These are phyloP conservation scores for Globisporangium solare DNA, from an alignment of 352 stramenopile genomes.

Conservation along the genomic window DNA sequence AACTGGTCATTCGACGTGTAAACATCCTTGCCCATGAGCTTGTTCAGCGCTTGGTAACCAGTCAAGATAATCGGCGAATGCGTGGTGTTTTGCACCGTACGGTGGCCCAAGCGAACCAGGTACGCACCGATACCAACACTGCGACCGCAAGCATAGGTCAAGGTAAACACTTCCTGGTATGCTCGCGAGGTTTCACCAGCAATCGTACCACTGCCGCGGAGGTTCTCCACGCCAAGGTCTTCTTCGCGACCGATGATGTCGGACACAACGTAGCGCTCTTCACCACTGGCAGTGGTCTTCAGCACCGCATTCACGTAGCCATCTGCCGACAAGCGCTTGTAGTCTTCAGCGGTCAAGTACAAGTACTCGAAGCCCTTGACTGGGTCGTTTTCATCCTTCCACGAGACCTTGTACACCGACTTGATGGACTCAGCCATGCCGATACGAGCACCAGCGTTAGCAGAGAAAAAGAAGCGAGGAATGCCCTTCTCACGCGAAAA, in stretches of 20 bases:
- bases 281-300: constrained; percentile 50
- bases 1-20: constrained; percentile 99
- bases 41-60: constrained; percentile 99
- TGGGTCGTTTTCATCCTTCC: constrained; percentile 95
- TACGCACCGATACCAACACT: constrained; percentile 99
- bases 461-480: constrained; percentile 98
- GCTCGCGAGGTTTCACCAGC: constrained; percentile 97
- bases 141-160: constrained; percentile 98
- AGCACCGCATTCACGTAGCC: constrained; percentile 87
- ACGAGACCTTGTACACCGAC: constrained; percentile 96
- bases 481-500: constrained; percentile 91
- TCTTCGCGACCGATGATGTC: constrained; percentile 98
- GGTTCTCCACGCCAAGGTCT: constrained; percentile 99
- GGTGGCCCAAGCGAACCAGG: constrained; percentile 97
- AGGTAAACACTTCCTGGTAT: constrained; percentile 99
- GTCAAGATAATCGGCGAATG: constrained; percentile 99
- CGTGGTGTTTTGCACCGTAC: constrained; percentile 98
- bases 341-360: constrained; percentile 95
- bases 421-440: constrained; percentile 98
- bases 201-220: constrained; percentile 98
- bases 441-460: constrained; percentile 98
- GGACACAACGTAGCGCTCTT: constrained; percentile 92
- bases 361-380: constrained; percentile 99
- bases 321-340: constrained; percentile 89
- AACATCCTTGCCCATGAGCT: constrained; percentile 99